These are phyloP conservation scores for Verticillium dahliae DNA, from an alignment of 2,329 filamentous ascomycete genomes.

Conservation along the genomic window DNA sequence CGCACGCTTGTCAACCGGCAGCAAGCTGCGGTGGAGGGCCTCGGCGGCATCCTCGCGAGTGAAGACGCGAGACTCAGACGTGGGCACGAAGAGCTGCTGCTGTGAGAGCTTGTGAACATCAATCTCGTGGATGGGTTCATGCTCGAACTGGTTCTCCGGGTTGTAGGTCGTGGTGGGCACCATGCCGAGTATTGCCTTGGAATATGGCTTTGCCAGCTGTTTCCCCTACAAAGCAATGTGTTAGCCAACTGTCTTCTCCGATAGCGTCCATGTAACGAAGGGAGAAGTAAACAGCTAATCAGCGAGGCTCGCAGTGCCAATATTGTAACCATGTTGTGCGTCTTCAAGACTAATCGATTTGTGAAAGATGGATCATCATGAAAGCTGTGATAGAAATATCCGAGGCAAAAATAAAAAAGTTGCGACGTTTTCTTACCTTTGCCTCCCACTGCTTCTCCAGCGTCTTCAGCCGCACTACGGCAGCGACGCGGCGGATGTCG, in stretches of 20 bases:
- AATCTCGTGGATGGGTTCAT: slow-evolving; percentile 60
- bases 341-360: slow-evolving; percentile 99
- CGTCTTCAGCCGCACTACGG: slow-evolving; percentile 78
- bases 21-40: slow-evolving; percentile 54
- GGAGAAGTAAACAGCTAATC: slow-evolving; percentile 29
- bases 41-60: slow-evolving; percentile 60
- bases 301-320: slow-evolving; percentile 71
- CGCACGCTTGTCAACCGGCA: slow-evolving; percentile 54
- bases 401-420: slow-evolving; percentile 2
- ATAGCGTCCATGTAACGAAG: not conserved
- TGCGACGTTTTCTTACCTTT: slow-evolving; percentile 54
- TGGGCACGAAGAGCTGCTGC: slow-evolving; percentile 60
- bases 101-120: slow-evolving; percentile 55
- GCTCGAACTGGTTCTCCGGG: slow-evolving; percentile 37
- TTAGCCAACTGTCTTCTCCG: slow-evolving; percentile 12
- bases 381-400: slow-evolving; percentile 6
- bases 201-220: slow-evolving; percentile 68
- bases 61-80: slow-evolving; percentile 56
- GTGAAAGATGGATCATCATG: slow-evolving; percentile 57
- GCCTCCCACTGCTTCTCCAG: slow-evolving; percentile 72
- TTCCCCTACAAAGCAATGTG: slow-evolving; percentile 53
- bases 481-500: slow-evolving; percentile 77
- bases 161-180: slow-evolving; percentile 61
- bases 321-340: slow-evolving; percentile 80
- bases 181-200: slow-evolving; percentile 71